phyloP scores from a whole-genome alignment of 1,139 yeast species.

The Yueomyces sp. region DNA sequence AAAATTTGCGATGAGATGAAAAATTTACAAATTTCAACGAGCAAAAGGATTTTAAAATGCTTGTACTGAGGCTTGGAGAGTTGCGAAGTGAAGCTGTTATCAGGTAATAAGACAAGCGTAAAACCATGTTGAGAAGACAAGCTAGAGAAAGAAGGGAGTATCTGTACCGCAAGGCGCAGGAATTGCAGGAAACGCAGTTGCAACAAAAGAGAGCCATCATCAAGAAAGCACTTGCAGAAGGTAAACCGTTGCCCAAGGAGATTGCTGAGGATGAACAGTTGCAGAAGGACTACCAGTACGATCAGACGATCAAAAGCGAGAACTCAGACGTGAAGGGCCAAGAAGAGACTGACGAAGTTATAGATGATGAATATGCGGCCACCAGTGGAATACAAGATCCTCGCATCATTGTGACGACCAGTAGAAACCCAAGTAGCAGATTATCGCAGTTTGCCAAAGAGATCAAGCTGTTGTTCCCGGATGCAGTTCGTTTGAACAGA shows the following conservation, averaged over 20 bases:
- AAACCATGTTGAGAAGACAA: slow-evolving; percentile 61
- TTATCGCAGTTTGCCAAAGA: slow-evolving; percentile 88
- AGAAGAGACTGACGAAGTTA: slow-evolving; percentile 30
- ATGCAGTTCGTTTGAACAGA: slow-evolving; percentile 77
- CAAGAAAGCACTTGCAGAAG: slow-evolving; percentile 80
- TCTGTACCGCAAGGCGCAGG: slow-evolving; percentile 75
- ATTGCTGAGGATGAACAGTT: slow-evolving; percentile 75
- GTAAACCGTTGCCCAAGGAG: slow-evolving; percentile 82
- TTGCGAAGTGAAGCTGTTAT: no score
- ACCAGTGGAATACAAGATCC: slow-evolving; percentile 86
- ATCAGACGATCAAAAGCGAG: slow-evolving; percentile 25
- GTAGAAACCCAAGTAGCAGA: slow-evolving; percentile 80
- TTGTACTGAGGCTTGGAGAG: no score
- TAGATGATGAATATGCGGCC: slow-evolving; percentile 86
- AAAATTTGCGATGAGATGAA: no score
- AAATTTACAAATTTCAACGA: no score
- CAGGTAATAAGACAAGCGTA: no score
- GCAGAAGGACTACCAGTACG: slow-evolving; percentile 73
- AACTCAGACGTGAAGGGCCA: slow-evolving; percentile 34
- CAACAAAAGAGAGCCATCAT: slow-evolving; percentile 79
- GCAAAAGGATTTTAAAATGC: no score
- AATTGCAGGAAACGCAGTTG: slow-evolving; percentile 76
- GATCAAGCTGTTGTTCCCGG: slow-evolving; percentile 78
- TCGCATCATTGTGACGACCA: slow-evolving; percentile 83
- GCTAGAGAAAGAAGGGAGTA: slow-evolving; percentile 95